Evolutionary conservation across 805 yeast species (phyloP), one percentile per base, ranked within the genome.

Genomic region (Yamadazyma kitorensis): DNA sequence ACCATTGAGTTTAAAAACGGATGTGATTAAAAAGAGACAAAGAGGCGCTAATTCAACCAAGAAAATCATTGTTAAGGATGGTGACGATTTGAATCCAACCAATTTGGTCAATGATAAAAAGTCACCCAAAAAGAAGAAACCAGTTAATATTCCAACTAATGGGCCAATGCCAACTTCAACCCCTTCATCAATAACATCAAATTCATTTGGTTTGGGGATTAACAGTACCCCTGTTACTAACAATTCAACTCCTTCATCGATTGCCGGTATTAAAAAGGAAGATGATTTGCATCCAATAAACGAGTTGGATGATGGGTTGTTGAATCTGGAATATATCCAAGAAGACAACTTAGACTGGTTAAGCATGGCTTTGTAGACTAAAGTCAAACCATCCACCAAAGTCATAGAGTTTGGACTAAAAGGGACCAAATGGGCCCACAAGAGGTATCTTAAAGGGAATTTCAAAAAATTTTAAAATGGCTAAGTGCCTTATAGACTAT

Each of bases 1-100:
- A 38, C 98, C 98, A 0, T 66, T 91, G 33, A 83, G 95, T 10
- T 67, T 89, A 49, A 89, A 88, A 54, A 85, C 97, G 0, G 96
- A 89, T 55, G 93, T 89, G 1, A 89, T 91, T 36, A 87, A 88
- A 57, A 86, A 88, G 59, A 74, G 98, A 48, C 95, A 89, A 58
- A 71, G 96, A 33, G 63, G 64, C 5, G 45, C 57, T 14, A 48
- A 46, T 30, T 29, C 40, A 3, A 35, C 48, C 19, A 54, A 52
- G 29, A 47, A 51, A 31, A 19, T 38, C 9, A 24, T 32, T 71
- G 76, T 29, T 45, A 43, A 51, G 21, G 75, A 70, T 45, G 78
- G 77, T 11, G 77, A 72, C 42, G 77, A 72, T 46, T 53, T 68
- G 34, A 63, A 68, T 44, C 76, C 78, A 1, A 66, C 75, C 3